Conservation (phyloP, 495 filamentous ascomycete species). For the Polyplosphaeria fusca region DNA sequence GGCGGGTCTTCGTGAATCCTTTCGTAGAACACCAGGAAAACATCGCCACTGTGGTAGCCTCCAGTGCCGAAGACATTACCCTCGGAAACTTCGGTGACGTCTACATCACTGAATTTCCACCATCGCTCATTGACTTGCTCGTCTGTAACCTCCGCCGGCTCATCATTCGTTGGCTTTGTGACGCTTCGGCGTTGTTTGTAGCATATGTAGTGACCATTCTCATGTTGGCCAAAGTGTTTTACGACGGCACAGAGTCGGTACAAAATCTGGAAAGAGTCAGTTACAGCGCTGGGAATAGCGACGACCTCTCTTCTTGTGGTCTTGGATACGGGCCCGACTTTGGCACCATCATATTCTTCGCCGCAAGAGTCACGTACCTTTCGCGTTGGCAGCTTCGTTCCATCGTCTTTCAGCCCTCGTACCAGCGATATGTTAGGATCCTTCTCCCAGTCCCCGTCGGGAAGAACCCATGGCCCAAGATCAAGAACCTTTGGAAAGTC, state of each 20-base stretch:
- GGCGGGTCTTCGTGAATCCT: conserved; percentile 5
- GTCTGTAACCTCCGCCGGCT: neutral
- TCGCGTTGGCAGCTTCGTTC: too few relatives aligned
- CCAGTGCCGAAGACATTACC: conserved; percentile 68
- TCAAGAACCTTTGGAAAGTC: conserved; percentile 70
- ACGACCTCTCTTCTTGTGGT: too few relatives aligned
- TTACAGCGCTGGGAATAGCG: too few relatives aligned
- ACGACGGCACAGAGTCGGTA: conserved; percentile 84
- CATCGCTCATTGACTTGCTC: conserved; percentile 46
- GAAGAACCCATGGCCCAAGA: conserved; percentile 76
- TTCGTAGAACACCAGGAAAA: conserved; percentile 98
- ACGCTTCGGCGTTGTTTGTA: conserved; percentile 44
- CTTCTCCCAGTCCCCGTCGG: too few relatives aligned
- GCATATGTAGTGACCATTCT: conserved; percentile 94
- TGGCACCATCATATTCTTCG: too few relatives aligned
- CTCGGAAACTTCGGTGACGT: conserved; percentile 71
- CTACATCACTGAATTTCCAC: conserved; percentile 85
- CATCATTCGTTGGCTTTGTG: neutral
- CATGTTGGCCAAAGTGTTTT: conserved; percentile 84
- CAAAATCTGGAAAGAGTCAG: too few relatives aligned
- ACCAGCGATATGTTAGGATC: too few relatives aligned
- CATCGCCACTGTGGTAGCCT: too few relatives aligned
- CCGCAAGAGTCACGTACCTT: too few relatives aligned
- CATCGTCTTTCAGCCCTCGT: too few relatives aligned
- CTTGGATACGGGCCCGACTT: too few relatives aligned